Percentiles rank a stretch among this genome's conserved stretches.
Conservation (phyloP, 2,329 filamentous ascomycete species). For the Colletotrichum camelliae region DNA sequence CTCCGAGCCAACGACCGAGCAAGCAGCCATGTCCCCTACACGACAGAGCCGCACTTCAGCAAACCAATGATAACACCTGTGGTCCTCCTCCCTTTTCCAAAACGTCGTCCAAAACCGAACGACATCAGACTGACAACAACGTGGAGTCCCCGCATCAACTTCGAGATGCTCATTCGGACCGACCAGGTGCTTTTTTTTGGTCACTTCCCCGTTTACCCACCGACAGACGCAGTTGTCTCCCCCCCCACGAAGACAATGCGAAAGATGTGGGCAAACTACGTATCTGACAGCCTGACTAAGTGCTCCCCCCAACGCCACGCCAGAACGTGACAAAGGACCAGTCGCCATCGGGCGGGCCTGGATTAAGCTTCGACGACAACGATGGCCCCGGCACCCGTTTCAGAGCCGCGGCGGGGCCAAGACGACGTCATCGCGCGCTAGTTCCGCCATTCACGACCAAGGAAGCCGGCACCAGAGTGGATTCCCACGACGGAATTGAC, state of each 20-base stretch:
- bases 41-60: background rate
- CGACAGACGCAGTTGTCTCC: background rate
- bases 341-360: background rate
- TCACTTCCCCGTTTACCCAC: background rate
- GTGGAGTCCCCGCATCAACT: slow-evolving; percentile 12
- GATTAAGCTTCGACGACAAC: slow-evolving; percentile 15
- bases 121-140: slow-evolving; percentile 11
- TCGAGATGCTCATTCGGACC: slow-evolving; percentile 6
- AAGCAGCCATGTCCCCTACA: background rate
- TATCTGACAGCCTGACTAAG: background rate
- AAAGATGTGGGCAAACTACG: background rate
- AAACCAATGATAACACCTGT: background rate
- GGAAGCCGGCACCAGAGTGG: background rate
- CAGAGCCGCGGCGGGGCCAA: slow-evolving; percentile 8
- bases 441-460: background rate
- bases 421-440: slow-evolving; percentile 8
- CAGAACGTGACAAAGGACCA: background rate
- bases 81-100: background rate
- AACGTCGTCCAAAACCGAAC: background rate
- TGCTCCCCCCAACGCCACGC: background rate
- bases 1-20: slow-evolving; percentile 13
- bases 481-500: background rate
- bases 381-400: slow-evolving; percentile 8
- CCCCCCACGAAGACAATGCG: background rate
- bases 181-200: background rate